Evolutionary conservation across 768 basidiomycete species (phyloP), one percentile per base, ranked within the genome.

Genomic region (Lentinus brumalis): DNA sequence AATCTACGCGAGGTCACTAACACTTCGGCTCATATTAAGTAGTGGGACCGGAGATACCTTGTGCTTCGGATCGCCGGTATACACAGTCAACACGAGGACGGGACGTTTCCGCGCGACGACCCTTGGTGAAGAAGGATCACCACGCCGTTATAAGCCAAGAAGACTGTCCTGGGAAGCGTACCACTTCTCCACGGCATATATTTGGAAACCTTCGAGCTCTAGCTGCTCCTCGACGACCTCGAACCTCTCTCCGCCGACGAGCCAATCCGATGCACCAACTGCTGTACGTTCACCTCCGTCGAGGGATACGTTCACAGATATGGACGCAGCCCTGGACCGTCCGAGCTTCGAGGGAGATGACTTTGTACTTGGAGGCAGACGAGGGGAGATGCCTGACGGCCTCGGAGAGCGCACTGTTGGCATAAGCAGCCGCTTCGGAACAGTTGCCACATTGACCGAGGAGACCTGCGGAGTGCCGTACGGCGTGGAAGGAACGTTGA

Each of bases 171-270:
- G n/a, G 38, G 16, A 50, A 21, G 65, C 74, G 59, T 68, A 86
- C 91, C 92, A 94, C 72, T 89, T 89, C 78, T 94, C 89, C 9
- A 94, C 92, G 0, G 91, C 92, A 70, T 93, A 94, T 57, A 94
- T 79, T 75, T 93, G 92, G 74, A 86, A 92, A 1, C 87, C 87
- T 18, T 77, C 69, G 26, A 91, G 69, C 47, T 84, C 75, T 49
- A 86, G 66, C 16, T 74, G 73, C 38, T 82, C 78, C 40, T 81
- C 76, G 8, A 79, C 78, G 57, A 84, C 72, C 66, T 81, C 79
- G 62, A 87, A 84, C 51, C 74, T 76, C 50, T 77, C 76, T 18
- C 78, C 77, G 10, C 75, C 69, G 1, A 78, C 79, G 16, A 84
- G 73, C 82, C 83, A 71, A 31, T 67, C 67, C 16, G 67, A 60